Conservation (phyloP, 2,329 filamentous ascomycete genomes). For the Periconia sp. region DNA sequence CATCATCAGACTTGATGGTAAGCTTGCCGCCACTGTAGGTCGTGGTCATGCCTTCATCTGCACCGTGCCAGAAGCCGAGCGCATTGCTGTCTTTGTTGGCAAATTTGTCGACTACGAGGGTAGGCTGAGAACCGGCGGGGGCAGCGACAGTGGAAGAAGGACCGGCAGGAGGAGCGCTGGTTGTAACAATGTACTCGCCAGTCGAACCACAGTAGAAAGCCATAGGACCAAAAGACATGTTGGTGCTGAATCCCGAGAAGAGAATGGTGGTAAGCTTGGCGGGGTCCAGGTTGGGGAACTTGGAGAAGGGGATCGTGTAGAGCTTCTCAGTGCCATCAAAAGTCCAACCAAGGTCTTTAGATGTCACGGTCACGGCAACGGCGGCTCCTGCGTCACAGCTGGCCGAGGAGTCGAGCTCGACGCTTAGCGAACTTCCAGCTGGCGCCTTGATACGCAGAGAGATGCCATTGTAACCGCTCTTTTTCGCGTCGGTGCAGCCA, state of each 20-base stretch:
- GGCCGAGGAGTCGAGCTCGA: constrained; percentile 54
- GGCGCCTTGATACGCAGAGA: constrained; percentile 59
- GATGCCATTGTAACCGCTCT: constrained; percentile 57
- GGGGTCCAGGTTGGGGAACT: constrained; percentile 54
- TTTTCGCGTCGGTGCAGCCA: constrained; percentile 56
- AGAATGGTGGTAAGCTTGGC: constrained; percentile 57
- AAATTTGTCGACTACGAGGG: constrained; percentile 65
- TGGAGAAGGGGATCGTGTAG: constrained; percentile 60
- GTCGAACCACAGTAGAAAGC: constrained; percentile 60
- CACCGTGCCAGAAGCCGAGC: constrained; percentile 66
- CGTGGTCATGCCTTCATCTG: constrained; percentile 60
- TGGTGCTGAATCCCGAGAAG: constrained; percentile 50
- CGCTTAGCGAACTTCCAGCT: constrained; percentile 52
- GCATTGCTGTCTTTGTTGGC: constrained; percentile 56
- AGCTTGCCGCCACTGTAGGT: constrained; percentile 56
- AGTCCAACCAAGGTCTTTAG: constrained; percentile 58
- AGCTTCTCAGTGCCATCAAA: constrained; percentile 63
- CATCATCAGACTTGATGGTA: constrained; percentile 59
- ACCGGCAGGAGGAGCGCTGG: constrained; percentile 43
- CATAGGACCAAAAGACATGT: constrained; percentile 59
- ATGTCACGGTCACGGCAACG: constrained; percentile 43
- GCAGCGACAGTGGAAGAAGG: constrained; percentile 54
- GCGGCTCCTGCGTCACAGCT: constrained; percentile 48
- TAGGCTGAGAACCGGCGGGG: constrained; percentile 51
- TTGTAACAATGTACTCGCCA: constrained; percentile 54